A percentile compares a stretch with the other conserved stretches of the same genome.
These are phyloP conservation scores for Phialophora macrospora DNA, from an alignment of 2,329 filamentous ascomycete species.

Conservation along the genomic window DNA sequence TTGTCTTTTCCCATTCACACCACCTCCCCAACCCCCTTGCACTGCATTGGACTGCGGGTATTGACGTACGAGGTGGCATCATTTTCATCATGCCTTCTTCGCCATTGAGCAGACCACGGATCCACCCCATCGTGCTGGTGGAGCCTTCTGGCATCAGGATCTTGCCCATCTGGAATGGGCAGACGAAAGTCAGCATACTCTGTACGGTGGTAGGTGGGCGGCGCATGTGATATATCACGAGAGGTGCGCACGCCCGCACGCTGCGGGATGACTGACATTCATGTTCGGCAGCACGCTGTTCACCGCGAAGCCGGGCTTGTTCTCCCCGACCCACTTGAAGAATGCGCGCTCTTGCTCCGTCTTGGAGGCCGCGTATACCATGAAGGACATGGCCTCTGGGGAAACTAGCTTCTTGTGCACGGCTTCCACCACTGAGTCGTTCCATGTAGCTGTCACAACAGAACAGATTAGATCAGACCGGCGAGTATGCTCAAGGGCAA, in stretches of 20 bases:
- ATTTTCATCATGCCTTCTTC: slow-evolving; percentile 31
- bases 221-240: too few relatives aligned
- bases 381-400: slow-evolving; percentile 39
- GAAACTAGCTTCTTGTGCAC: slow-evolving; percentile 45
- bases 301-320: slow-evolving; percentile 38
- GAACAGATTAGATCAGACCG: not conserved
- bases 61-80: slow-evolving; percentile 4
- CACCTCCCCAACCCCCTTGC: too few relatives aligned
- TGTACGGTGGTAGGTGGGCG: not conserved
- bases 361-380: slow-evolving; percentile 50
- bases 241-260: slow-evolving; percentile 42
- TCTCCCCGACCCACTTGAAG: slow-evolving; percentile 47
- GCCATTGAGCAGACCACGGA: slow-evolving; percentile 41
- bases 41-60: not conserved
- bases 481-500: not conserved
- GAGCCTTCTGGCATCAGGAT: slow-evolving; percentile 45
- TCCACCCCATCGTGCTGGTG: slow-evolving; percentile 46
- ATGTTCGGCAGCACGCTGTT: slow-evolving; percentile 37
- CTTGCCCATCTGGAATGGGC: slow-evolving; percentile 7
- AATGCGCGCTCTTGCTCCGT: slow-evolving; percentile 45
- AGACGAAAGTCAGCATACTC: not conserved
- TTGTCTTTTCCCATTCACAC: too few relatives aligned
- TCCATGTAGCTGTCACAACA: slow-evolving; percentile 44
- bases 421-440: slow-evolving; percentile 41
- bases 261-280: slow-evolving; percentile 26